Percentiles rank a stretch among this genome's conserved stretches.
These are phyloP conservation scores for Lyophyllum semitale DNA, from an alignment of 768 basidiomycete genomes.

Conservation along the genomic window DNA sequence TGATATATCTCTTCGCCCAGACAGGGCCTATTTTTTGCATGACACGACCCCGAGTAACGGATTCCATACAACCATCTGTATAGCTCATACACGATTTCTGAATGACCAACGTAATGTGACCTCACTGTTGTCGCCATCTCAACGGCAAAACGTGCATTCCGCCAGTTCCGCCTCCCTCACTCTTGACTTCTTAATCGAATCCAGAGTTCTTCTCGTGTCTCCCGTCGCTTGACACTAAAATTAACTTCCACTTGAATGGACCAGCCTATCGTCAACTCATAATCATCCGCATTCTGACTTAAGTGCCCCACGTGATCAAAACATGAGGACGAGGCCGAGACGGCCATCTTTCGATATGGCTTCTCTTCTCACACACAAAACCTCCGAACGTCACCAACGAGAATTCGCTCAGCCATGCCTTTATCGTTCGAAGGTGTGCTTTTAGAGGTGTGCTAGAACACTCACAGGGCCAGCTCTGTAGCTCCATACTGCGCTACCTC, in stretches of 20 bases:
- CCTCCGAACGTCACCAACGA: constrained; percentile 1
- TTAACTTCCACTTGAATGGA: neutral
- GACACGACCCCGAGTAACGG: neutral
- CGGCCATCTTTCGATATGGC: neutral
- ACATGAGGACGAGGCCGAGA: neutral
- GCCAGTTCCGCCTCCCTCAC: neutral
- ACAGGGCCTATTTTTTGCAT: neutral
- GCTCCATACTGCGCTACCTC: neutral
- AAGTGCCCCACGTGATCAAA: neutral
- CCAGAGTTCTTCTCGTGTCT: neutral
- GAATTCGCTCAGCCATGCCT: neutral
- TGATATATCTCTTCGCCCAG: neutral
- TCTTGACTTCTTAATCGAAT: neutral
- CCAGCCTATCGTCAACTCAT: too few relatives aligned
- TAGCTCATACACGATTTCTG: neutral
- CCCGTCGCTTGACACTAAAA: neutral
- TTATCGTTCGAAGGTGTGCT: neutral
- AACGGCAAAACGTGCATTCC: neutral
- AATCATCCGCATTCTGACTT: neutral
- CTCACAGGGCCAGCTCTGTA: neutral
- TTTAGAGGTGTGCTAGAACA: neutral
- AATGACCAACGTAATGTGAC: neutral
- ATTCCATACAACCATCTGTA: neutral
- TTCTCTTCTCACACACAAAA: constrained; percentile 3
- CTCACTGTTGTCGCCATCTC: neutral